These are phyloP conservation scores for Amanita fuliginea DNA, from an alignment of 768 basidiomycete genomes.

Conservation along the genomic window DNA sequence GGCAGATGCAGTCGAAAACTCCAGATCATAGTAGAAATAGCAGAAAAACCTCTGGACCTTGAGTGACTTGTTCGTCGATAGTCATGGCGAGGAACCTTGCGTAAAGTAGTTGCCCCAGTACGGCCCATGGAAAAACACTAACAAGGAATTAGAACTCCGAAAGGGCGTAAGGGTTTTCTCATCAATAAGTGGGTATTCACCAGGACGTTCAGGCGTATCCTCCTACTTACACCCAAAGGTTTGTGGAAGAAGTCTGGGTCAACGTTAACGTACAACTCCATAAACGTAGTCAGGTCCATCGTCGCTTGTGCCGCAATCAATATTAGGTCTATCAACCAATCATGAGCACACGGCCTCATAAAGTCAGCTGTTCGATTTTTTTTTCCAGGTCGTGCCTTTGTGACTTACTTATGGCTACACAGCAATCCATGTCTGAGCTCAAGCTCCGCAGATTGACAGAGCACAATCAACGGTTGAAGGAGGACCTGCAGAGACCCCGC, in stretches of 20 bases:
- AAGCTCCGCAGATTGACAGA: conserved; percentile 89
- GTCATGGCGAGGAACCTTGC: neutral
- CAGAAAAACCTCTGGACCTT: conserved; percentile 2
- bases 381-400: neutral
- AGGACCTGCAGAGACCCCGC: conserved; percentile 84
- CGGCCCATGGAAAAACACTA: conserved; percentile 2
- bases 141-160: conserved; percentile 31
- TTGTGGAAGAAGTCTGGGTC: neutral
- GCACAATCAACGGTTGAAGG: conserved; percentile 84
- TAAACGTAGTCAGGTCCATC: neutral
- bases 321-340: conserved; percentile 10
- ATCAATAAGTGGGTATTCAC: neutral
- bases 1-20: neutral
- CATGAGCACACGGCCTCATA: conserved; percentile 72
- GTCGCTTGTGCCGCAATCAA: neutral
- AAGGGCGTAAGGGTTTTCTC: conserved; percentile 11
- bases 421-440: conserved; percentile 96
- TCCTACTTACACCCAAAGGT: neutral
- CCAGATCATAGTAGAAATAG: neutral
- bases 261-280: neutral
- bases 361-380: conserved; percentile 26
- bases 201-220: neutral
- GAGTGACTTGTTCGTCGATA: neutral
- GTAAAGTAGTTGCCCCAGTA: neutral
- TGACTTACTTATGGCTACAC: conserved; percentile 7